phyloP scores from a whole-genome alignment of 768 basidiomycete species.

The Boletus rubescentipes region DNA sequence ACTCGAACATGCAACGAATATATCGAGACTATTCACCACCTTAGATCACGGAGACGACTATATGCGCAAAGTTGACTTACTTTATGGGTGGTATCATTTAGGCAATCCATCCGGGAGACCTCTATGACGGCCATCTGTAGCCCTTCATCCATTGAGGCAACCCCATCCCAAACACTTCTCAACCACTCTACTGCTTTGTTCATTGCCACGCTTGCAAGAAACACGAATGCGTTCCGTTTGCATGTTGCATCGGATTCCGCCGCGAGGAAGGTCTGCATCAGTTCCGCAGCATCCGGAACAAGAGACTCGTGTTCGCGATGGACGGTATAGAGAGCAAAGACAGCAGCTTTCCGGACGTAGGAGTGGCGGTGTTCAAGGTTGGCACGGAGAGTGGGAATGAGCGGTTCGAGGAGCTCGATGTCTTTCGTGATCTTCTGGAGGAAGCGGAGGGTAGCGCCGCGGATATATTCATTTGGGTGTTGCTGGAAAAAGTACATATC shows the following conservation, averaged over 20 bases:
- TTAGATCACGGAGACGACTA: constrained; percentile 4
- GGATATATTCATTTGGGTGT: constrained; percentile 99
- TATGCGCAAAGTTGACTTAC: constrained; percentile 43
- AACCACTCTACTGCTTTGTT: constrained; percentile 92
- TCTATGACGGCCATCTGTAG: constrained; percentile 97
- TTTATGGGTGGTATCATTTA: constrained; percentile 76
- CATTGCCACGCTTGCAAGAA: constrained; percentile 84
- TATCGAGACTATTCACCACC: constrained; percentile 67
- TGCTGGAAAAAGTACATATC: constrained; percentile 51
- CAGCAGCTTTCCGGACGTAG: constrained; percentile 97
- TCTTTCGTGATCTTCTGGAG: constrained; percentile 95
- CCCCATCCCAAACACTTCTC: constrained; percentile 78
- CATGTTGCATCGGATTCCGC: constrained; percentile 96
- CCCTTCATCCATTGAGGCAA: constrained; percentile 81
- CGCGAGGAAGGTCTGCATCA: constrained; percentile 93
- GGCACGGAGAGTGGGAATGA: constrained; percentile 88
- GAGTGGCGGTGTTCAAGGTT: constrained; percentile 98
- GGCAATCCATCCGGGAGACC: constrained; percentile 87
- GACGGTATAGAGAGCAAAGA: constrained; percentile 93
- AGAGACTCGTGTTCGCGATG: constrained; percentile 93
- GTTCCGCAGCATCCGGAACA: constrained; percentile 94
- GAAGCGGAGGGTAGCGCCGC: constrained; percentile 95
- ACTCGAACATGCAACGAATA: constrained; percentile 90
- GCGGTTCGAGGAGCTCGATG: constrained; percentile 90
- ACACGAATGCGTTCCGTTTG: constrained; percentile 96